These are phyloP conservation scores for Lecanicillium sp. DNA, from an alignment of 2,329 filamentous ascomycete genomes.

Conservation along the genomic window DNA sequence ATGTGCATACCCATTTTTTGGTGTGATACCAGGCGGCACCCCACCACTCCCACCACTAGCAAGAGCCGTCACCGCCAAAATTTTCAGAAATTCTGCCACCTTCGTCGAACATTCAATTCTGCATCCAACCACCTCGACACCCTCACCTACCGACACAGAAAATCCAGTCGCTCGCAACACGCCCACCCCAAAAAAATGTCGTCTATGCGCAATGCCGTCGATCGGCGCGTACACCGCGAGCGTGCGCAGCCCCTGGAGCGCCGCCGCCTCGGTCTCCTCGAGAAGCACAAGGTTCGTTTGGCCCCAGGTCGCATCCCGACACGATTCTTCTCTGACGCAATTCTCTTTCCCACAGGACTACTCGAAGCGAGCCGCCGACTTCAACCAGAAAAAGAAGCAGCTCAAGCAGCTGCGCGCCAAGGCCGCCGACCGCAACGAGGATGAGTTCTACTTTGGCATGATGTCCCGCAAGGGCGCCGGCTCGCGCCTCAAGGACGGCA, in stretches of 20 bases:
- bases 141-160: not conserved
- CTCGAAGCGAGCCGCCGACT: slow-evolving; percentile 58
- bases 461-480: slow-evolving; percentile 54
- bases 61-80: slow-evolving; percentile 31
- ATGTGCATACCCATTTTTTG: no score
- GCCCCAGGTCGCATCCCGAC: not conserved
- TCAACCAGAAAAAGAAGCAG: slow-evolving; percentile 57
- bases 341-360: slow-evolving; percentile 42
- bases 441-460: slow-evolving; percentile 71
- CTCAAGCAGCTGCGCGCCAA: slow-evolving; percentile 56
- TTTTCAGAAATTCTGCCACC: slow-evolving; percentile 31
- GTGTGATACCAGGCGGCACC: no score
- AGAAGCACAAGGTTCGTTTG: slow-evolving; percentile 76
- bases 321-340: not conserved
- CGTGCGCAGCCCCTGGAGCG: slow-evolving; percentile 81
- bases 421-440: slow-evolving; percentile 60
- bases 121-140: not conserved
- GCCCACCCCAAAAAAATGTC: slow-evolving; percentile 34
- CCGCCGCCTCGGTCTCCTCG: slow-evolving; percentile 80
- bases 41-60: not conserved
- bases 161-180: slow-evolving; percentile 2
- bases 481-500: slow-evolving; percentile 42
- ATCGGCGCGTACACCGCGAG: slow-evolving; percentile 82
- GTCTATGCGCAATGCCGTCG: slow-evolving; percentile 59
- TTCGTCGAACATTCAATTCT: not conserved